Base-by-base conservation (phyloP, 192 early-diverging fungal genomes). In the Entomortierella lignicola region DNA sequence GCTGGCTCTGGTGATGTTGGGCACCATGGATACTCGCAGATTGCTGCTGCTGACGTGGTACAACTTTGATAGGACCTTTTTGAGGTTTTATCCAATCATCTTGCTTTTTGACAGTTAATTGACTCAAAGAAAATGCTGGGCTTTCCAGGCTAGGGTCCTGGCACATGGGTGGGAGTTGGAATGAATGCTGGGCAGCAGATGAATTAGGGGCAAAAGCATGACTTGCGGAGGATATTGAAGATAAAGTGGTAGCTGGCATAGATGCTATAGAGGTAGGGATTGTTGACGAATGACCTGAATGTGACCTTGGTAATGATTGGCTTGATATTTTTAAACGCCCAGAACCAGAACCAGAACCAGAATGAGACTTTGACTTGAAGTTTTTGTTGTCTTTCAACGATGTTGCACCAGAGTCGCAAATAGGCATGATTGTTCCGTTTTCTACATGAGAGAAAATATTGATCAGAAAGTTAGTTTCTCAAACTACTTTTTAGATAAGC, bases 141-240 rank as follows among this genome's bases (percentile, higher is more conserved):
- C 42, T 58, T 12, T 60, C 72, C 21, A 77, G 44, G 20, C 65
- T 77, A 2, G 72, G 72, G 29, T 77, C 66, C 12, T 37, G 65
- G 37, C 72, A 77, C 53, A 77, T 67, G 30, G 72, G 72, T 51
- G 58, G 66, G 17, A 58, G 55, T 68, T 57, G 47, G 29, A 50
- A 68, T 57, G 55, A 51, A 17, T 21, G 25, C 31, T 43, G 11
- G 11, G 60, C 29, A 20, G 30, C 11, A 31, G 63, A 31, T 6
- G 63, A 18, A 10, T 44, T 55, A 20, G 63, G 39, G 11, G 20
- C 21, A 21, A 55, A 66, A n/a, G 32, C 26, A 44, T 55, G 8
- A 26, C 62, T 54, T 30, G 52, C 27, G 17, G 52, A 54, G 32
- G 52, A 41, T 39, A 51, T 34, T 17, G 60, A 6, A 11, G 60